Percentiles rank a stretch among this genome's conserved stretches.
Conservation (phyloP, 1,284 basidiomycete species). For the Rhodotorula mucilaginosa region DNA sequence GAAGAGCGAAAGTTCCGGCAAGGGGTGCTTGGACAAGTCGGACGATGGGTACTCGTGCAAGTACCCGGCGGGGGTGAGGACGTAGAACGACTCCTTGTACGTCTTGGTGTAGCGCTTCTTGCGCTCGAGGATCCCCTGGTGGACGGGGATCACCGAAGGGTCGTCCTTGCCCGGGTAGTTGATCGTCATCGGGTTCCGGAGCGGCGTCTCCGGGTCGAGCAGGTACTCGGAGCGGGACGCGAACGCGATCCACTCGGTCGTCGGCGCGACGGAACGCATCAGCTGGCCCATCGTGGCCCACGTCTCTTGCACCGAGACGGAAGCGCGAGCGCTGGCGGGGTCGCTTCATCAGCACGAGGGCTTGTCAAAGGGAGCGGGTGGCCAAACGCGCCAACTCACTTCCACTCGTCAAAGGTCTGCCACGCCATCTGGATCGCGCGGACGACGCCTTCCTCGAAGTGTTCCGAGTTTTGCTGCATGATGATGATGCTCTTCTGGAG, state of each 20-base stretch:
- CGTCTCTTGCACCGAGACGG: conserved; percentile 71
- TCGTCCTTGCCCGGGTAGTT: conserved; percentile 93
- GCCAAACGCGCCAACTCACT: conserved; percentile 45
- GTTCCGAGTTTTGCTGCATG: conserved; percentile 94
- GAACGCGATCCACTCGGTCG: conserved; percentile 96
- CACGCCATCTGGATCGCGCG: conserved; percentile 93
- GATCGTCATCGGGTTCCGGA: conserved; percentile 62
- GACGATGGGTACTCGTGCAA: conserved; percentile 66
- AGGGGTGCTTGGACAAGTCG: conserved; percentile 64
- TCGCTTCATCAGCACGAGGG: neutral
- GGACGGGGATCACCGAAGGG: conserved; percentile 80
- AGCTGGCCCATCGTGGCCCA: conserved; percentile 72
- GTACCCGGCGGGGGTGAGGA: conserved; percentile 93
- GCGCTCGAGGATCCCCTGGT: conserved; percentile 87
- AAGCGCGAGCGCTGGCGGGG: conserved; percentile 60
- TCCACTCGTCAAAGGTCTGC: conserved; percentile 98
- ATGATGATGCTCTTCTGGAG: conserved; percentile 98
- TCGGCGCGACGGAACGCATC: conserved; percentile 82
- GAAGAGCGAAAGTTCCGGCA: conserved; percentile 84
- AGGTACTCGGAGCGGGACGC: conserved; percentile 91
- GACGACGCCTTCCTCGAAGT: conserved; percentile 96
- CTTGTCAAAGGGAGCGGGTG: neutral
- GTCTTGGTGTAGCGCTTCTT: conserved; percentile 94
- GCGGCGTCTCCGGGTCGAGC: conserved; percentile 91
- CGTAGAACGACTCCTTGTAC: conserved; percentile 82